Conservation (phyloP, 2,329 filamentous ascomycete genomes). For the Alternaria arbusti region DNA sequence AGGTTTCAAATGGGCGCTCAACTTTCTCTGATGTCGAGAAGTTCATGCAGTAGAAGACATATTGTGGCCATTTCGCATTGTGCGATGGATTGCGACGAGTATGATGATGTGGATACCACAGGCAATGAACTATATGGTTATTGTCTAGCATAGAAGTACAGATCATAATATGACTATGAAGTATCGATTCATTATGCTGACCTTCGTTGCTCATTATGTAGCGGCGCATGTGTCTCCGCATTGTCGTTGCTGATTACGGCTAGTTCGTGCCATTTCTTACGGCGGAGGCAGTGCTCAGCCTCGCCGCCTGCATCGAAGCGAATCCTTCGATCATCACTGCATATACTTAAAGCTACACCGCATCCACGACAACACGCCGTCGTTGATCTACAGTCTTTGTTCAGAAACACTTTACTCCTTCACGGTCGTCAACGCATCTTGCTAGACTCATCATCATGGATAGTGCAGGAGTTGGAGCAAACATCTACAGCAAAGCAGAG, state of each 20-base stretch:
- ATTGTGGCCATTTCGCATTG: neutral
- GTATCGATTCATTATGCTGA: neutral
- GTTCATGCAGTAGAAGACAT: neutral
- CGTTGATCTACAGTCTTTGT: neutral
- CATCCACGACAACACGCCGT: neutral
- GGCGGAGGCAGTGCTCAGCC: neutral
- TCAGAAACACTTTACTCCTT: neutral
- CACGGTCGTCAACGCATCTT: neutral
- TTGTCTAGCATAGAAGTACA: neutral
- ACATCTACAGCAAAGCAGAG: neutral
- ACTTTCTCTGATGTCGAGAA: neutral
- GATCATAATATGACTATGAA: neutral
- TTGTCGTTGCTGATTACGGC: neutral
- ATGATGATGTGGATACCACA: neutral
- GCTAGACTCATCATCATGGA: neutral
- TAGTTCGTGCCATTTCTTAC: neutral
- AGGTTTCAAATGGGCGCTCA: slow-evolving; percentile 12
- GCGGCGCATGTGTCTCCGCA: neutral
- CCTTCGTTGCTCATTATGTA: neutral
- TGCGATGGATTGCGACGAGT: neutral
- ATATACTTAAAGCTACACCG: neutral
- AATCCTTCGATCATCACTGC: neutral
- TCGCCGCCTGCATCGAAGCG: neutral
- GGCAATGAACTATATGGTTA: neutral
- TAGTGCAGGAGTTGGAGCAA: neutral